Percentiles rank a stretch among this genome's conserved stretches.
phyloP scores from a whole-genome alignment of 176 grass and related monocot genomes.

The Rhynchospora tenuis region DNA sequence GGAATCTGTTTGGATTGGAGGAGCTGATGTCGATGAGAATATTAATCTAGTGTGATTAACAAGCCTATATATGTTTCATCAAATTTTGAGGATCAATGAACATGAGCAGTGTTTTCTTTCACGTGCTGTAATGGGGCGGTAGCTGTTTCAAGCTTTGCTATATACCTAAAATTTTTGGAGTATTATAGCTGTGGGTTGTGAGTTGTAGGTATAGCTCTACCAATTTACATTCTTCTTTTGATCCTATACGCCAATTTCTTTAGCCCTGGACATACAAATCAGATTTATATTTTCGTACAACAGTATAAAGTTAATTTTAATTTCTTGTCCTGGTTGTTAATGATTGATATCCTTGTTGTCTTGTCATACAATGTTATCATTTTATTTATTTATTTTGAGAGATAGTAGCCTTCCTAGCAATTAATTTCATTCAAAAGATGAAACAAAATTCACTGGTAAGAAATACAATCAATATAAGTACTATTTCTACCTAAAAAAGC shows the following conservation, averaged over 20 bases:
- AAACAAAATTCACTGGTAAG: no score
- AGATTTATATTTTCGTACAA: background rate
- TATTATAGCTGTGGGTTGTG: background rate
- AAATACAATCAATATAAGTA: no score
- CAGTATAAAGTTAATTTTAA: background rate
- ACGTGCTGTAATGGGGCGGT: slow-evolving; percentile 6
- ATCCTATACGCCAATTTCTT: background rate
- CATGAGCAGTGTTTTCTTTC: background rate
- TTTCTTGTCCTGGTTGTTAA: background rate
- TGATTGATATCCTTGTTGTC: background rate
- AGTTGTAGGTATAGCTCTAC: background rate
- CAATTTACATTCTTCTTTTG: background rate
- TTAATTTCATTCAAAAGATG: no score
- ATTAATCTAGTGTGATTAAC: background rate
- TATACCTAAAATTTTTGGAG: no score
- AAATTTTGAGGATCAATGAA: background rate
- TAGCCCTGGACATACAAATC: no score
- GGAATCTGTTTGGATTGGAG: background rate
- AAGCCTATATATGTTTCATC: background rate
- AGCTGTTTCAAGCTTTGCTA: background rate
- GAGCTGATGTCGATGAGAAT: background rate
- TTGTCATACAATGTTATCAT: background rate
- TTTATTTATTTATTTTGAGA: background rate
- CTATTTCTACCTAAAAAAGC: no score
- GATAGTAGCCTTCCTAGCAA: no score